Evolutionary conservation across 2,329 filamentous ascomycete genomes (phyloP).

Genomic region (Fusarium sp.): DNA sequence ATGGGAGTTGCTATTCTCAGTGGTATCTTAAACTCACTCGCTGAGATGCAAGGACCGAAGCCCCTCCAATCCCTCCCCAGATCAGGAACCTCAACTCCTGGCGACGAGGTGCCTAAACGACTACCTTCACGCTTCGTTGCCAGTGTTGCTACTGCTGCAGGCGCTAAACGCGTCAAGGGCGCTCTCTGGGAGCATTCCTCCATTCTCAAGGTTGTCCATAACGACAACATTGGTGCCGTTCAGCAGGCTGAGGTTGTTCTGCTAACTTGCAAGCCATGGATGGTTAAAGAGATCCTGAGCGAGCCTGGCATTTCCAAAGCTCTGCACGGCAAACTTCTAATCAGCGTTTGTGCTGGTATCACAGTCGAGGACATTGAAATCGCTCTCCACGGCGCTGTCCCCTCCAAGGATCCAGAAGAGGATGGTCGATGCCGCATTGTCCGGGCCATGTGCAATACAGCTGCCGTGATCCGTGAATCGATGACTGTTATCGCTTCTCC

Average conservation of each 20-base stretch:
- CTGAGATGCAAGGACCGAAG: conserved; percentile 56
- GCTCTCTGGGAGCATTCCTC: conserved; percentile 70
- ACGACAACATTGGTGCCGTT: conserved; percentile 74
- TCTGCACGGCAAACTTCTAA: conserved; percentile 79
- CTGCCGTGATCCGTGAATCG: conserved; percentile 77
- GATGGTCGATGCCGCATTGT: conserved; percentile 70
- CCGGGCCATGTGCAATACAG: conserved; percentile 86
- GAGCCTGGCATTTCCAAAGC: conserved; percentile 75
- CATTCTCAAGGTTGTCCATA: conserved; percentile 71
- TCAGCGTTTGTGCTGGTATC: conserved; percentile 83
- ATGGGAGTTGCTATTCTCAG: conserved; percentile 87
- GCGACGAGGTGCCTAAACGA: conserved; percentile 59
- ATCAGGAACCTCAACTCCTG: conserved; percentile 54
- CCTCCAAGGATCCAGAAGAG: conserved; percentile 54
- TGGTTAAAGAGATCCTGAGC: conserved; percentile 72
- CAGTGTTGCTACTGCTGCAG: conserved; percentile 76
- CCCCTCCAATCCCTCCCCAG: conserved; percentile 52
- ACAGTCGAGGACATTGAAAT: conserved; percentile 72
- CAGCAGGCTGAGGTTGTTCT: conserved; percentile 76
- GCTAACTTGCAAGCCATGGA: conserved; percentile 82
- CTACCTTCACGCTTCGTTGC: conserved; percentile 82
- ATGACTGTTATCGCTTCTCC: conserved; percentile 81
- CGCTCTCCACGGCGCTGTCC: conserved; percentile 65
- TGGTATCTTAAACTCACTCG: conserved; percentile 78
- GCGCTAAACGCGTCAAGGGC: conserved; percentile 72